Conservation (phyloP, 2,329 filamentous ascomycete species). For the Colletotrichum destructivum region DNA sequence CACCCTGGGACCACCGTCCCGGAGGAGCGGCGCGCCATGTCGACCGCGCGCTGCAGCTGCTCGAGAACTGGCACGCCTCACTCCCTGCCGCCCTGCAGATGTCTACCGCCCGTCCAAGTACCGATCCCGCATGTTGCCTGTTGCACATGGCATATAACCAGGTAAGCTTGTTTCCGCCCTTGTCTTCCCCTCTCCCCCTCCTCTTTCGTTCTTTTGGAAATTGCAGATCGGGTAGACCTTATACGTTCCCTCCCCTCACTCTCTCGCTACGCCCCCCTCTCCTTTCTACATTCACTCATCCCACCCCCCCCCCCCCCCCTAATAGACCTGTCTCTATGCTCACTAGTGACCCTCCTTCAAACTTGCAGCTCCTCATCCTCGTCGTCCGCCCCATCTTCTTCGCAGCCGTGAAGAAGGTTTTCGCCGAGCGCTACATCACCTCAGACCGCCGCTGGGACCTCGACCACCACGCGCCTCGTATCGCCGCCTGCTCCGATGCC, state of each 20-base stretch:
- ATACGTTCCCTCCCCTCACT: neutral
- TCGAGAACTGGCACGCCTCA: conserved; percentile 58
- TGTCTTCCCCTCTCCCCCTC: neutral
- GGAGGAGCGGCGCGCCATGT: conserved; percentile 51
- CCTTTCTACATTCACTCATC: neutral
- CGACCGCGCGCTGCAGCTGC: conserved; percentile 57
- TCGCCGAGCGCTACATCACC: conserved; percentile 57
- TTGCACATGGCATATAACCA: conserved; percentile 66
- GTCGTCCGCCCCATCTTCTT: conserved; percentile 65
- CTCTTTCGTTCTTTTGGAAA: conserved; percentile 48
- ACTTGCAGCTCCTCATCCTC: conserved; percentile 62
- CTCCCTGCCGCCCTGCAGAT: conserved; percentile 58
- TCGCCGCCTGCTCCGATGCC: conserved; percentile 59
- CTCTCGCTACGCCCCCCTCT: neutral
- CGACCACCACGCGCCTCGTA: conserved; percentile 49
- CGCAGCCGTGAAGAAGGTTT: conserved; percentile 61
- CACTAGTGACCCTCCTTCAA: neutral
- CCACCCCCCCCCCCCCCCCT: neutral
- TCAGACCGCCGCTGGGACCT: conserved; percentile 47
- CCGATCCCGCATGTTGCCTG: conserved; percentile 60
- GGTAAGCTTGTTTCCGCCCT: conserved; percentile 32
- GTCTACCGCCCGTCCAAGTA: conserved; percentile 51
- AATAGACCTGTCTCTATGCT: conserved; percentile 13
- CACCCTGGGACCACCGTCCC: conserved; percentile 49
- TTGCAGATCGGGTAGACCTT: neutral